Evolutionary conservation across 805 yeast species (phyloP).

Genomic region (Isabelozyma gotoi): DNA sequence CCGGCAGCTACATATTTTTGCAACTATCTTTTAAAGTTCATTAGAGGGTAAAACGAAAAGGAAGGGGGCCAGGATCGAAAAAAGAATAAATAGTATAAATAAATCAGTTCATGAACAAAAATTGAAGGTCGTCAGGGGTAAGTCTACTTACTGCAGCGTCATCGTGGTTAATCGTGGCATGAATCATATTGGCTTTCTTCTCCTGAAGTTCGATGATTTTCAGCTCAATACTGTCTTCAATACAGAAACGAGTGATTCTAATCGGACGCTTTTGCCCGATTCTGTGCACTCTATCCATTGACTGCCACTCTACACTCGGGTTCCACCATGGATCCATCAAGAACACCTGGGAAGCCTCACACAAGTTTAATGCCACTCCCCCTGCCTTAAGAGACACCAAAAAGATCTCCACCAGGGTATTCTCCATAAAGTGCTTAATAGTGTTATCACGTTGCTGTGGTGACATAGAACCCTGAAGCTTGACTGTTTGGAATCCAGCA

Average conservation of each 20-base stretch:
- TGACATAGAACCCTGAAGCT: constrained; percentile 94
- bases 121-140: constrained; percentile 93
- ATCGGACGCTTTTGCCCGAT: constrained; percentile 96
- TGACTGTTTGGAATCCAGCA: constrained; percentile 94
- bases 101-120: constrained; percentile 75
- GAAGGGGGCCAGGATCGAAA: neutral
- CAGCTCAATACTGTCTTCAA: constrained; percentile 95
- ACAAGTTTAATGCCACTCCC: constrained; percentile 94
- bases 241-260: constrained; percentile 85
- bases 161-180: constrained; percentile 92
- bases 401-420: constrained; percentile 88
- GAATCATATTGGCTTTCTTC: constrained; percentile 96
- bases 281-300: constrained; percentile 97
- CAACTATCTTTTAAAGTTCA: neutral
- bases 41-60: neutral
- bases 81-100: neutral
- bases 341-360: constrained; percentile 97
- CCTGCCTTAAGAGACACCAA: constrained; percentile 96
- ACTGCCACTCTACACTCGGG: constrained; percentile 97
- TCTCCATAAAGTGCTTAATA: constrained; percentile 88
- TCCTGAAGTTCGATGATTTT: constrained; percentile 95
- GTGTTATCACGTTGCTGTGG: constrained; percentile 93
- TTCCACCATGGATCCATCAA: constrained; percentile 99
- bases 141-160: constrained; percentile 85
- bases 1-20: constrained; percentile 2